These are phyloP conservation scores for Pseudogymnoascus sp. DNA, from an alignment of 2,329 filamentous ascomycete genomes.

Conservation along the genomic window DNA sequence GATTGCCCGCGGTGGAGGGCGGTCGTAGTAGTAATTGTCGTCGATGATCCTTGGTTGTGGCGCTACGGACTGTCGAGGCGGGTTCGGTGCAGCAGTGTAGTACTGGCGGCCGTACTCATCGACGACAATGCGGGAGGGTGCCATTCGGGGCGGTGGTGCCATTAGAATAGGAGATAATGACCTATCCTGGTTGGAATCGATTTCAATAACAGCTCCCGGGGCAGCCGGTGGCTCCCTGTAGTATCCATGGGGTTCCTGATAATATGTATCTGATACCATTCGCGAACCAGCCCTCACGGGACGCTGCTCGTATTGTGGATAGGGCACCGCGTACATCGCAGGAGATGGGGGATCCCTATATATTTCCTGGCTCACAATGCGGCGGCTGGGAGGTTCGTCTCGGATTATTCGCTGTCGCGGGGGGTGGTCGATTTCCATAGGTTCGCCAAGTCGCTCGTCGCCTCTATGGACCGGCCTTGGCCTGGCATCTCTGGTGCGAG, in stretches of 20 bases:
- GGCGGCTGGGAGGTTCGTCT: not conserved
- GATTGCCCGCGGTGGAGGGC: constrained; percentile 29
- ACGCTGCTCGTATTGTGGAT: constrained; percentile 19
- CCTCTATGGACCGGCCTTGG: not conserved
- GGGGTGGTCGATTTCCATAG: constrained; percentile 9
- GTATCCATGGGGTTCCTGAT: constrained; percentile 30
- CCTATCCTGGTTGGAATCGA: constrained; percentile 40
- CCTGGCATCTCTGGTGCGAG: not conserved
- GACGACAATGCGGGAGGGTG: constrained; percentile 59
- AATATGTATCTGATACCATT: constrained; percentile 22
- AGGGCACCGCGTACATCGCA: constrained; percentile 21
- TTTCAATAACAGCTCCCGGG: constrained; percentile 40
- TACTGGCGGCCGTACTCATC: constrained; percentile 82
- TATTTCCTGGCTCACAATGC: constrained; percentile 5
- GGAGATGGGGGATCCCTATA: constrained; percentile 20
- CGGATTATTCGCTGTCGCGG: not conserved
- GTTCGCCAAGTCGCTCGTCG: not conserved
- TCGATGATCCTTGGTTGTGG: constrained; percentile 41
- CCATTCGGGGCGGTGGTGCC: constrained; percentile 36
- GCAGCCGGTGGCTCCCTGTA: constrained; percentile 38
- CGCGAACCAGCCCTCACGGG: constrained; percentile 22
- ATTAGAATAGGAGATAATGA: constrained; percentile 43
- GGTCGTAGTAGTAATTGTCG: constrained; percentile 57
- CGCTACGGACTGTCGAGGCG: constrained; percentile 44
- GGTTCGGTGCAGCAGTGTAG: constrained; percentile 45